Conservation (phyloP, 805 yeast genomes). For the Pichia occidentalis region DNA sequence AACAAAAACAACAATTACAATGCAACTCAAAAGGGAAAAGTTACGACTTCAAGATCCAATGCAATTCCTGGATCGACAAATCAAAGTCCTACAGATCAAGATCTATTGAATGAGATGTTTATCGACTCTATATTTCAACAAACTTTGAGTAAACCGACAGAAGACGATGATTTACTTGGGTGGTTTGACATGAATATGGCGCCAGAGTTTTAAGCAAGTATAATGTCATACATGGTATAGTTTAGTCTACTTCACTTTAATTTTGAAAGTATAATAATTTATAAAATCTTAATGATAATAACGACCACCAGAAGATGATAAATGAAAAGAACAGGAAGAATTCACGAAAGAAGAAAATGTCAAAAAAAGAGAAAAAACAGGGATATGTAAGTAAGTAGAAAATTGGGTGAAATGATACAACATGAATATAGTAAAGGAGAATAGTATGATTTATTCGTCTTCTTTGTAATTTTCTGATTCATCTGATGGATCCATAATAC, state of each 20-base stretch:
- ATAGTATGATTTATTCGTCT: conserved; percentile 36
- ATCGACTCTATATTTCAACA: conserved; percentile 62
- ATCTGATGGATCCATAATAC: conserved; percentile 85
- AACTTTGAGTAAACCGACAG: conserved; percentile 74
- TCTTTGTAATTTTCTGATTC: conserved; percentile 36
- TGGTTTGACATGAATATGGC: conserved; percentile 86
- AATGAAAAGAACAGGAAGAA: no score
- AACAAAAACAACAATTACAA: conserved; percentile 1
- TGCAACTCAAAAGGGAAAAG: no score
- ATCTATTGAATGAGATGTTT: conserved; percentile 24
- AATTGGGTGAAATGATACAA: background rate
- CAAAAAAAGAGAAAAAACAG: background rate
- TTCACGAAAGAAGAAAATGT: no score
- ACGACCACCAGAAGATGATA: no score
- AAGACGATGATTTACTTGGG: conserved; percentile 83
- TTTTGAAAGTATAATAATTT: no score
- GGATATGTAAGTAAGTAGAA: background rate
- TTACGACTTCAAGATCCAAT: background rate
- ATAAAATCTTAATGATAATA: no score
- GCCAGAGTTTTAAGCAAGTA: conserved; percentile 52
- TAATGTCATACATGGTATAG: no score
- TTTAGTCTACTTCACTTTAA: no score
- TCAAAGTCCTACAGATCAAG: conserved; percentile 23
- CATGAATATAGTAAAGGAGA: no score
- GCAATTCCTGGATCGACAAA: conserved; percentile 8